A percentile compares a stretch with the other conserved stretches of the same genome.
These are phyloP conservation scores for Pyrenula massariospora DNA, from an alignment of 495 filamentous ascomycete genomes.

Conservation along the genomic window DNA sequence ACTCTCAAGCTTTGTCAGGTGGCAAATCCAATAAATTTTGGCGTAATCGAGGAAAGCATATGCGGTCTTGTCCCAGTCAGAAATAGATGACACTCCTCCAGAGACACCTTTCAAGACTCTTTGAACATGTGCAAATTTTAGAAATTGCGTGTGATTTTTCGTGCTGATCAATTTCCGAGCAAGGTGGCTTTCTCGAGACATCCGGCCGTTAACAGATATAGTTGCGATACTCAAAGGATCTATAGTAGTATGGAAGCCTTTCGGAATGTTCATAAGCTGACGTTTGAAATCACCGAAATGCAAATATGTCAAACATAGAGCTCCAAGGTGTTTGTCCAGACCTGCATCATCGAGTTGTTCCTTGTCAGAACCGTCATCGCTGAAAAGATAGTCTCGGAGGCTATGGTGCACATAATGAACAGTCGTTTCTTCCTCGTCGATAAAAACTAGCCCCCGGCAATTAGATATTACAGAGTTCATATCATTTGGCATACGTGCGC, in stretches of 20 bases:
- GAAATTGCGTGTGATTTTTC: not conserved
- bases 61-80: not conserved
- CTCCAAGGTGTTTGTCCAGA: too few species aligned
- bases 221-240: not conserved
- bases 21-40: not conserved
- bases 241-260: not conserved
- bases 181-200: not conserved
- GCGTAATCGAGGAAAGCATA: not conserved
- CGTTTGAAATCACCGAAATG: constrained; percentile 20
- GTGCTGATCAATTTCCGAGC: not conserved
- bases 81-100: not conserved
- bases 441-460: constrained; percentile 15
- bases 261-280: constrained; percentile 4
- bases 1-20: not conserved
- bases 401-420: constrained; percentile 18
- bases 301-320: constrained; percentile 23
- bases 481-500: constrained; percentile 11
- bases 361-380: constrained; percentile 3
- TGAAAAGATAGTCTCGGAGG: constrained; percentile 9
- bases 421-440: constrained; percentile 16
- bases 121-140: not conserved
- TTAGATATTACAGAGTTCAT: constrained; percentile 14
- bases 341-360: too few species aligned
- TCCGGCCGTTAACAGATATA: not conserved
- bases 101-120: not conserved